phyloP scores from a whole-genome alignment of 371 early-diverging fungal genomes.

The Dichotomocladium elegans region DNA sequence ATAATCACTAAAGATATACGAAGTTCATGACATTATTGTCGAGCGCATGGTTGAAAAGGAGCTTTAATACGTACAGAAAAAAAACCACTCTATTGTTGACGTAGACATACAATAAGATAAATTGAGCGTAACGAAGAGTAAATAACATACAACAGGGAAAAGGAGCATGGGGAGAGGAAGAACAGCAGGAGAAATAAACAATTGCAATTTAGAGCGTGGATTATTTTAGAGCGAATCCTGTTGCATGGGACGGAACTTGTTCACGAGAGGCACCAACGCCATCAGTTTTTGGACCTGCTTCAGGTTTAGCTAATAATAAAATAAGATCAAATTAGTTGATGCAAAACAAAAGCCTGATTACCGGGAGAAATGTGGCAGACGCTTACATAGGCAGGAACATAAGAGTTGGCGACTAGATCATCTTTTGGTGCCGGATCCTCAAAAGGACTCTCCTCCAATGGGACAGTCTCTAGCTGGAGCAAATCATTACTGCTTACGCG shows the following conservation, averaged over 20 bases:
- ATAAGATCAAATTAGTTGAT: not conserved
- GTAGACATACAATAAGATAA: no score
- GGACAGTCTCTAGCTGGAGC: constrained; percentile 80
- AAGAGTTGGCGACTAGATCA: constrained; percentile 49
- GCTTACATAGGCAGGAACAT: constrained; percentile 51
- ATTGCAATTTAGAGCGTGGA: no score
- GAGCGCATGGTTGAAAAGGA: no score
- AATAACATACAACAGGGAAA: no score
- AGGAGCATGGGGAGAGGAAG: no score
- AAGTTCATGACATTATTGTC: no score
- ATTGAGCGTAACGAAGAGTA: no score
- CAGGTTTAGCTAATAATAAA: constrained; percentile 17
- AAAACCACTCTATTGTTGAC: no score
- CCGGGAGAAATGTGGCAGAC: not conserved
- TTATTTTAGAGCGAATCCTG: not conserved
- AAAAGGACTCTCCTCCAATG: constrained; percentile 68
- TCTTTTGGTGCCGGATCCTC: constrained; percentile 57
- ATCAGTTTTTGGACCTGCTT: constrained; percentile 18
- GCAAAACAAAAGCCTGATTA: no score
- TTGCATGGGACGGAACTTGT: not conserved
- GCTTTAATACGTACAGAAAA: no score
- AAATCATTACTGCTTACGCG: constrained; percentile 72
- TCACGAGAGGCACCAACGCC: constrained; percentile 6
- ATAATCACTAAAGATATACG: no score
- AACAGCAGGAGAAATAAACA: no score